Evolutionary conservation across 257 asterid species (phyloP).

Genomic region (Coffea canephora): DNA sequence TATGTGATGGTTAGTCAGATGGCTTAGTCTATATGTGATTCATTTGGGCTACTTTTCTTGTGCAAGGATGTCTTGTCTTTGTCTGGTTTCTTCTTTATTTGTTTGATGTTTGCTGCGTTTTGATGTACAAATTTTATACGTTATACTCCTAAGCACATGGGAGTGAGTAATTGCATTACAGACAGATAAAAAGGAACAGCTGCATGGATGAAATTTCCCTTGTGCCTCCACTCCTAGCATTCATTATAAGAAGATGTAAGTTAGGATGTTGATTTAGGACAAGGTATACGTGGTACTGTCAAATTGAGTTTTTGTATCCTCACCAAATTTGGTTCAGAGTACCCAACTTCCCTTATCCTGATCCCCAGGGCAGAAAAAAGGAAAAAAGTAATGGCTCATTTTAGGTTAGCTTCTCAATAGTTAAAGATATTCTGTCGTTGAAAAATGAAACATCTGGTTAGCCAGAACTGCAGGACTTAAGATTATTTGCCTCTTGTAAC

Average conservation of each 20-base stretch:
- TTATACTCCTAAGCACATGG: not conserved
- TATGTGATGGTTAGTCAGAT: not conserved
- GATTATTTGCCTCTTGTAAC: slow-evolving; percentile 11
- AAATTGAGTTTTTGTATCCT: no score
- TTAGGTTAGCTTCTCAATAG: not conserved
- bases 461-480: not conserved
- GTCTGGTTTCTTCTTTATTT: not conserved
- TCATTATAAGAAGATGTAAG: not conserved
- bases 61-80: not conserved
- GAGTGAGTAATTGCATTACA: not conserved
- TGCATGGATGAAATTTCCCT: not conserved
- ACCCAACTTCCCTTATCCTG: not conserved
- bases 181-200: not conserved
- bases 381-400: not conserved
- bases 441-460: not conserved
- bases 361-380: not conserved
- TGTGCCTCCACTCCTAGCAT: not conserved
- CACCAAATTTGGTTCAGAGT: no score
- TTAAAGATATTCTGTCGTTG: not conserved
- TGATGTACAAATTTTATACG: not conserved
- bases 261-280: not conserved
- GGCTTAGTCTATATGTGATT: not conserved
- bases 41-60: not conserved
- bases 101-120: not conserved
- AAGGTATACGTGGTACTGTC: not conserved